Evolutionary conservation across 257 asterid species (phyloP), one percentile per base, ranked within the genome.

Genomic region (Solanum habrochaites): DNA sequence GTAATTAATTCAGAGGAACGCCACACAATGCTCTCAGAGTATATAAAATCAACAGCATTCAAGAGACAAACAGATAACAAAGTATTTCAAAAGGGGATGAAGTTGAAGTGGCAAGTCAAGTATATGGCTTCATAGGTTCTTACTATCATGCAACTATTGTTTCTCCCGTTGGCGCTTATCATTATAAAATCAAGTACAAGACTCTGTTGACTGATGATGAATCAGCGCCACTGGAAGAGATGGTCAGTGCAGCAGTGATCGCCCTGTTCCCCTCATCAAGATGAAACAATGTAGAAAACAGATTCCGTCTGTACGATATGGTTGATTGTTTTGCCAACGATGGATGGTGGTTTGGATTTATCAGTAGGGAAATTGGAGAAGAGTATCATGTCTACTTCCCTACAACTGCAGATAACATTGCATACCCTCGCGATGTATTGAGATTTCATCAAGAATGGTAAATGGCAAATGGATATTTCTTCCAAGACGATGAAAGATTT

Each of bases 311-410:
- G 8, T 7, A 42, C 16, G 82, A 88, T 14, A 74, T 42, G 13
- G 86, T 84, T 7, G 74, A 88, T n/a, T 47, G 86, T 75, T 88
- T 56, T 85, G 81, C 80, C 1, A 60, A 74, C 11, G 86, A 88
- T 47, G 89, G 87, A 2, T 88, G 87, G 86, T 85, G 87, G 89
- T 64, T 83, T 37, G 89, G 89, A 16, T 72, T 42, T 12, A 45
- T 83, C 75, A 56, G 81, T 8, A 85, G 78, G 1, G 72, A 32
- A 56, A 47, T 40, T 71, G 87, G 64, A 15, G 1, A 49, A 27
- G 42, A 71, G 4, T 83, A 87, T 58, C 27, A 6, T 62, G 87
- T 87, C 9, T 87, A 87, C 4, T 87, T 87, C n/a, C 80, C 85
- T 49, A 73, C 80, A 12, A 71, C 87, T 15, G 89, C 85, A 1